Percentiles rank a stretch among this genome's conserved stretches.
These are phyloP conservation scores for Dissoconium aciculare DNA, from an alignment of 2,329 filamentous ascomycete genomes.

Conservation along the genomic window DNA sequence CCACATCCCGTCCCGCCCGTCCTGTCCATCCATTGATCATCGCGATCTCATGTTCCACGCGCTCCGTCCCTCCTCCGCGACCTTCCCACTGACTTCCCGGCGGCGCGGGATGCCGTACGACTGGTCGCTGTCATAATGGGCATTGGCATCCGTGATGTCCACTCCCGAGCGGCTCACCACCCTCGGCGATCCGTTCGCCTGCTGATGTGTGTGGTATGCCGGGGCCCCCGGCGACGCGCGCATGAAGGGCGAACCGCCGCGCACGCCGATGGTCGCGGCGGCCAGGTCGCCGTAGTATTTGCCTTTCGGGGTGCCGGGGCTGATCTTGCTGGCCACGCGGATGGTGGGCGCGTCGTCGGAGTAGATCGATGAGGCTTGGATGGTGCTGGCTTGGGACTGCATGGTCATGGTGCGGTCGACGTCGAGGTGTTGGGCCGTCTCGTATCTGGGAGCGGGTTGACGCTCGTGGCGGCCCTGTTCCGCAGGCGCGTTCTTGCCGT, in stretches of 20 bases:
- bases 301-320: slow-evolving; percentile 25
- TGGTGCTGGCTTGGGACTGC: slow-evolving; percentile 14
- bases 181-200: too few relatives aligned
- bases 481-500: background rate
- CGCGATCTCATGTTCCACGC: slow-evolving; percentile 22
- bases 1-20: background rate
- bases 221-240: slow-evolving; percentile 3
- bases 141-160: slow-evolving; percentile 29
- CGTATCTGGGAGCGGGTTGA: slow-evolving; percentile 1
- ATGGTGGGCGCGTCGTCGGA: slow-evolving; percentile 21
- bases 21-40: slow-evolving; percentile 31
- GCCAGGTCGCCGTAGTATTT: slow-evolving; percentile 35
- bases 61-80: slow-evolving; percentile 52
- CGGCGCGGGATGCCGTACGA: slow-evolving; percentile 16
- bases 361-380: slow-evolving; percentile 19
- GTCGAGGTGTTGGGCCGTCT: slow-evolving; percentile 4
- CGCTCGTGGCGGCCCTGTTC: slow-evolving; percentile 4
- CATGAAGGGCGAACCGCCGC: slow-evolving; percentile 1
- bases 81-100: slow-evolving; percentile 57
- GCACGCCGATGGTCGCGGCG: slow-evolving; percentile 27
- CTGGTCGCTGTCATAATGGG: slow-evolving; percentile 17
- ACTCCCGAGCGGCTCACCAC: slow-evolving; percentile 35
- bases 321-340: slow-evolving; percentile 5
- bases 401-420: slow-evolving; percentile 22
- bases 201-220: slow-evolving; percentile 10